Evolutionary conservation across 768 basidiomycete genomes (phyloP), one percentile per base, ranked within the genome.

Genomic region (Leccinum boreale): DNA sequence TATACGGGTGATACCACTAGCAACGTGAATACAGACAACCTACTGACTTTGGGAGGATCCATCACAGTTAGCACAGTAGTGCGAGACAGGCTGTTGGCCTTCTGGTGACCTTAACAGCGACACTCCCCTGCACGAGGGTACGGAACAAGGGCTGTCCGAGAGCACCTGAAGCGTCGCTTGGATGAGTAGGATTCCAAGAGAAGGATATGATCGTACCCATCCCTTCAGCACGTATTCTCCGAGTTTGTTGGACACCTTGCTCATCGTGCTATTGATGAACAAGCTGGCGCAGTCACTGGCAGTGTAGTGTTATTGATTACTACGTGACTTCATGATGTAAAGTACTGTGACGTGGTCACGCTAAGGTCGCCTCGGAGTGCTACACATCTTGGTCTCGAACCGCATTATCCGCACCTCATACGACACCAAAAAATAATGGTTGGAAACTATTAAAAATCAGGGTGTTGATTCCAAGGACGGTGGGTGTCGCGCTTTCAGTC

Each of bases 151-250:
- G 28, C 73, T 73, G 66, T 91, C 84, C 15, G 89, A 91, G 54
- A 91, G 71, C 26, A 86, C 78, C 84, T 88, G 57, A 19, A 28
- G 45, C 47, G 29, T 55, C 28, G 28, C 50, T 53, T 35, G 19
- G 6, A 35, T 69, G 6, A 68, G 63, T 29, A 42, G 5, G 15
- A 46, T 19, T 50, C 39, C 23, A 49, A 44, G 7, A 19, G 24
- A 5, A 15, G 19, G 11, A 19, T 19, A 21, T 0, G 14, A 8
- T 14, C 62, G 24, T 58, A 89, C 89, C 89, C 89, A 90, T 63
- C 90, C 90, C 70, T 82, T 85, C 61, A 90, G 74, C 84, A 92
- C 84, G 59, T 82, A 86, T 61, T 86, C 81, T 5, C 87, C 87
- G 15, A 92, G 78, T 39, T 74, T 79, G 58, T 73, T 72, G n/a